phyloP scores from a whole-genome alignment of 768 basidiomycete genomes.

The Rossbeevera mucosa region DNA sequence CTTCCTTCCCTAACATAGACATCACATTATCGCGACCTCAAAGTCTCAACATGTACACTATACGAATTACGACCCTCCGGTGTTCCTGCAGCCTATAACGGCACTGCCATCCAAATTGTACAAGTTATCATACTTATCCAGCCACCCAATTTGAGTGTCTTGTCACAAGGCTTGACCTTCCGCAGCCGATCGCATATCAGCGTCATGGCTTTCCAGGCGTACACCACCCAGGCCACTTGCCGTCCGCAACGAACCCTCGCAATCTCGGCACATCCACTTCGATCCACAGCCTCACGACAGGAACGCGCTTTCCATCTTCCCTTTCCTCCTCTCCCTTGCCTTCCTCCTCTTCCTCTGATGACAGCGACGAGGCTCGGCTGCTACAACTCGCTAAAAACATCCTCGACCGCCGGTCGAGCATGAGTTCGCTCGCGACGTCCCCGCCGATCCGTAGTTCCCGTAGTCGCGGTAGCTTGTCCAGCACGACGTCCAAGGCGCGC shows the following conservation, averaged over 20 bases:
- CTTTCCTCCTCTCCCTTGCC: neutral
- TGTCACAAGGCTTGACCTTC: neutral
- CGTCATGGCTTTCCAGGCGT: slow-evolving; percentile 9
- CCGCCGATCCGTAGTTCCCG: slow-evolving; percentile 17
- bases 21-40: neutral
- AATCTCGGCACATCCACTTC: slow-evolving; percentile 19
- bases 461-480: slow-evolving; percentile 19
- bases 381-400: slow-evolving; percentile 10
- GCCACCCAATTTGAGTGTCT: neutral
- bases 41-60: neutral
- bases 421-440: slow-evolving; percentile 23
- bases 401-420: slow-evolving; percentile 20
- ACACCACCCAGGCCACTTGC: slow-evolving; percentile 21
- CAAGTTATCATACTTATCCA: neutral
- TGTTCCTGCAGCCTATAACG: neutral
- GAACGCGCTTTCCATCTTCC: slow-evolving; percentile 1
- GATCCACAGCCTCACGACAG: slow-evolving; percentile 17
- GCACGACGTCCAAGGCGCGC: slow-evolving; percentile 15
- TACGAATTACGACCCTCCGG: slow-evolving; percentile 2
- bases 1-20: neutral
- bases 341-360: neutral
- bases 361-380: neutral
- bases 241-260: slow-evolving; percentile 17
- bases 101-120: neutral
- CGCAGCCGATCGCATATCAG: neutral